phyloP scores from a whole-genome alignment of 2,329 filamentous ascomycete genomes.

The Sordariomycetes sp. region DNA sequence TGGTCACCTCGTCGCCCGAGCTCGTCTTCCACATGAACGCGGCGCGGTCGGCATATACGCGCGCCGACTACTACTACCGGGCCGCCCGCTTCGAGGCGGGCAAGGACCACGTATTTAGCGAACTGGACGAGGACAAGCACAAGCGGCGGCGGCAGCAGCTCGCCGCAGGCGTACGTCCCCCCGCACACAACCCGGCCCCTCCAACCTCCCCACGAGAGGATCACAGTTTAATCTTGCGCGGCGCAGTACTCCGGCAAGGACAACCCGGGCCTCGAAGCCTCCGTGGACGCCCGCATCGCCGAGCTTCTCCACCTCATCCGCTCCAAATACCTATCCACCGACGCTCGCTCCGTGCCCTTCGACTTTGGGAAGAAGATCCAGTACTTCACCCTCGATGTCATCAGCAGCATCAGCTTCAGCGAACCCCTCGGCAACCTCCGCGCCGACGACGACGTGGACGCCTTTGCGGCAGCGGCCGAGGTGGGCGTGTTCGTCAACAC shows the following conservation, averaged over 20 bases:
- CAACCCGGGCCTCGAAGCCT: conserved; percentile 34
- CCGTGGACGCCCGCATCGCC: conserved; percentile 34
- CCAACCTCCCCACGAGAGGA: too few relatives aligned
- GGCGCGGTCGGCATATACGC: conserved; percentile 23
- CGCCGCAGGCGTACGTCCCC: conserved; percentile 29
- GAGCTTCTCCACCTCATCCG: conserved; percentile 32
- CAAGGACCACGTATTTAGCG: conserved; percentile 41
- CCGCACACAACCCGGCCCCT: too few relatives aligned
- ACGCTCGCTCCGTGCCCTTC: conserved; percentile 19
- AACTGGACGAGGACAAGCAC: conserved; percentile 34
- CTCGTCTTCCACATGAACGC: conserved; percentile 24
- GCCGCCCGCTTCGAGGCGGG: conserved; percentile 36
- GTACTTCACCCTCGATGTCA: conserved; percentile 42
- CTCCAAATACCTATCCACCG: conserved; percentile 22
- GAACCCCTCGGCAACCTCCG: conserved; percentile 33
- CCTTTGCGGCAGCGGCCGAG: conserved; percentile 31
- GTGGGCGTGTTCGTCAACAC: conserved; percentile 30
- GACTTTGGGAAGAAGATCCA: conserved; percentile 35
- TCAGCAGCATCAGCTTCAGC: conserved; percentile 38
- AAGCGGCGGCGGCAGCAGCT: conserved; percentile 31
- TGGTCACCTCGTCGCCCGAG: conserved; percentile 26
- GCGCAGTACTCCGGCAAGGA: conserved; percentile 37
- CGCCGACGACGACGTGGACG: conserved; percentile 32
- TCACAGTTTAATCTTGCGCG: too few relatives aligned
- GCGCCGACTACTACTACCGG: conserved; percentile 23